phyloP scores from a whole-genome alignment of 2,329 filamentous ascomycete genomes.

The Hansfordia pulvinata region DNA sequence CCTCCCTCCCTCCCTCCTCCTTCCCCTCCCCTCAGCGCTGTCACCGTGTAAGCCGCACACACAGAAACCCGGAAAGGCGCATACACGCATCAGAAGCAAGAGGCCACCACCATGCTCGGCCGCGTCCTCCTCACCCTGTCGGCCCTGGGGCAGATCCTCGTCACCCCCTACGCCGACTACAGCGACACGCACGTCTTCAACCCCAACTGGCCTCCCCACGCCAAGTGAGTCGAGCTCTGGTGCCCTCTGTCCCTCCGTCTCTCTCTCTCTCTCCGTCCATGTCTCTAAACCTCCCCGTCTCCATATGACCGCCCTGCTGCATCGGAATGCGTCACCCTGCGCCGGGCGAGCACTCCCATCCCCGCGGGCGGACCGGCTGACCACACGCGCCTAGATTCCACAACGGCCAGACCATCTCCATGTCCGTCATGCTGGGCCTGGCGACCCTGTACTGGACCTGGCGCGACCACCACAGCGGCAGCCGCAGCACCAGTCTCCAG shows the following conservation, averaged over 20 bases:
- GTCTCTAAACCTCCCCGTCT: background rate
- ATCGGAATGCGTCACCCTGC: too few species aligned
- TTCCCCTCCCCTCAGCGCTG: too few species aligned
- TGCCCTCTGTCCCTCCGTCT: background rate
- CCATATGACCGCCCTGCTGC: too few species aligned
- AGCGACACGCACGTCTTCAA: conserved; percentile 27
- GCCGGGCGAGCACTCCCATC: background rate
- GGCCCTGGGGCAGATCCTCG: conserved; percentile 20
- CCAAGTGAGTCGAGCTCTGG: conserved; percentile 19
- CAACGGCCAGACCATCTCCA: conserved; percentile 25
- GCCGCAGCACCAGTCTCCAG: too few species aligned
- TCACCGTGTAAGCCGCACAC: too few species aligned
- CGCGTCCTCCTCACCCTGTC: conserved; percentile 26
- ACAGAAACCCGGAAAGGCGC: too few species aligned
- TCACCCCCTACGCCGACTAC: conserved; percentile 23
- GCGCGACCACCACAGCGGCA: conserved; percentile 13
- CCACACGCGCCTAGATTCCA: conserved; percentile 21
- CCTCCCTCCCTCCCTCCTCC: too few species aligned
- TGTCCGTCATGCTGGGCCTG: conserved; percentile 23
- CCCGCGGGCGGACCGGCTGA: background rate
- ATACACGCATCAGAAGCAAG: too few species aligned
- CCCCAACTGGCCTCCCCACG: conserved; percentile 29
- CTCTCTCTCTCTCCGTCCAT: background rate
- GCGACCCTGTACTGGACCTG: conserved; percentile 26
- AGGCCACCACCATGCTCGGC: conserved; percentile 21